phyloP scores from a whole-genome alignment of 768 basidiomycete species.

The Suillus cothurnatus region DNA sequence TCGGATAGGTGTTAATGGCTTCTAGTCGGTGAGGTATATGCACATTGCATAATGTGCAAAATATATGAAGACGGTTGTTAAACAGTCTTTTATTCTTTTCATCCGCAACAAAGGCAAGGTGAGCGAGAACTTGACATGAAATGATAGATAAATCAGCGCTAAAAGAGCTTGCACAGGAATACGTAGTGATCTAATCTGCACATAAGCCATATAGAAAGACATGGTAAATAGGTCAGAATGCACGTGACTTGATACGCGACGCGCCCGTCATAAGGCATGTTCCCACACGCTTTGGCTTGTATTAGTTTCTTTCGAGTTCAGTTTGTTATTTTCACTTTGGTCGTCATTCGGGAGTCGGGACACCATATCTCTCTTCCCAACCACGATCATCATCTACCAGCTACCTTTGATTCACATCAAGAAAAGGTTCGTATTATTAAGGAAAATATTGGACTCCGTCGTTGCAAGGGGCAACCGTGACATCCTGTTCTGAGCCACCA shows the following conservation, averaged over 20 bases:
- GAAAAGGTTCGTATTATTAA: slow-evolving; percentile 12
- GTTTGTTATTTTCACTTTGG: slow-evolving; percentile 31
- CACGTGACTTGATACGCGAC: slow-evolving; percentile 41
- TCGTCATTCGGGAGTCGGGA: slow-evolving; percentile 26
- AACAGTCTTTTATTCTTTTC: neutral
- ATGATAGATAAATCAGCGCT: neutral
- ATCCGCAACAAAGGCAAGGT: neutral
- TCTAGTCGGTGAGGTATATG: neutral
- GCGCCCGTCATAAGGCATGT: slow-evolving; percentile 36
- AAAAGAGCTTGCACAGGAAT: neutral
- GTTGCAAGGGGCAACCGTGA: slow-evolving; percentile 10
- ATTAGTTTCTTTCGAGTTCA: slow-evolving; percentile 22
- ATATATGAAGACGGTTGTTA: neutral
- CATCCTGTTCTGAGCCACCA: slow-evolving; percentile 25
- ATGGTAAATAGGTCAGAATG: slow-evolving; percentile 6
- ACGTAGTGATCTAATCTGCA: neutral
- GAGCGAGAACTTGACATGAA: neutral
- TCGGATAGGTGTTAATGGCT: neutral
- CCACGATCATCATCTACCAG: slow-evolving; percentile 11
- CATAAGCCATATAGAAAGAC: neutral
- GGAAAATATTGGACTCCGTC: slow-evolving; percentile 18
- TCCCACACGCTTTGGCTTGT: slow-evolving; percentile 27
- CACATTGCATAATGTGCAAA: neutral
- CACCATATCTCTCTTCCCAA: slow-evolving; percentile 17
- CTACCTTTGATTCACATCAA: slow-evolving; percentile 18